Conservation (phyloP, 495 filamentous ascomycete species). For the Rhypophila decipiens region DNA sequence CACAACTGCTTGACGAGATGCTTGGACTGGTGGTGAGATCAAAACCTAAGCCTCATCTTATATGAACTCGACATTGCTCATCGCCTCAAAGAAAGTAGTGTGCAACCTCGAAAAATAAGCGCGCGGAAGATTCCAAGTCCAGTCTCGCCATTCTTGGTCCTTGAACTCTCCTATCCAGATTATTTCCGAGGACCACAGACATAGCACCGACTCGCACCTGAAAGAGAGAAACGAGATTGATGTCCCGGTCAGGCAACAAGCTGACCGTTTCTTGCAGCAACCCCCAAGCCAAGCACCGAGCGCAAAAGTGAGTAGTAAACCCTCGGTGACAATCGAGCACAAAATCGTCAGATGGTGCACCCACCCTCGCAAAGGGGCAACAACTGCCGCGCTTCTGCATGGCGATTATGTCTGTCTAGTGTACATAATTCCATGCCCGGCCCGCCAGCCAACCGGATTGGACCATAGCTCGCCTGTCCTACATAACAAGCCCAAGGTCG, state of each 20-base stretch:
- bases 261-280: neutral
- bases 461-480: neutral
- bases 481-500: too few relatives aligned
- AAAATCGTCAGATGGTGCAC: neutral
- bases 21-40: too few relatives aligned
- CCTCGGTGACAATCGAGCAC: neutral
- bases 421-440: too few relatives aligned
- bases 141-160: too few relatives aligned
- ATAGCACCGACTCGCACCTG: neutral
- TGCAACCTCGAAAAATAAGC: neutral
- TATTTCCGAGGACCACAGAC: too few relatives aligned
- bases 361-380: conserved; percentile 12
- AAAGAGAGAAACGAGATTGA: neutral
- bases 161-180: too few relatives aligned
- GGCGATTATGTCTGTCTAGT: neutral
- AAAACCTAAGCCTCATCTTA: too few relatives aligned
- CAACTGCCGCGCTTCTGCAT: conserved; percentile 19
- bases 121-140: neutral
- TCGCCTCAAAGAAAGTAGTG: neutral
- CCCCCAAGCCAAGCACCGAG: neutral
- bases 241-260: neutral
- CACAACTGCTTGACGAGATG: neutral
- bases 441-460: conserved; percentile 13
- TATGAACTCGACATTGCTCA: neutral
- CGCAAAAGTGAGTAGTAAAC: neutral